phyloP scores from a whole-genome alignment of 1,284 basidiomycete species.

The Inonotus obliquus region DNA sequence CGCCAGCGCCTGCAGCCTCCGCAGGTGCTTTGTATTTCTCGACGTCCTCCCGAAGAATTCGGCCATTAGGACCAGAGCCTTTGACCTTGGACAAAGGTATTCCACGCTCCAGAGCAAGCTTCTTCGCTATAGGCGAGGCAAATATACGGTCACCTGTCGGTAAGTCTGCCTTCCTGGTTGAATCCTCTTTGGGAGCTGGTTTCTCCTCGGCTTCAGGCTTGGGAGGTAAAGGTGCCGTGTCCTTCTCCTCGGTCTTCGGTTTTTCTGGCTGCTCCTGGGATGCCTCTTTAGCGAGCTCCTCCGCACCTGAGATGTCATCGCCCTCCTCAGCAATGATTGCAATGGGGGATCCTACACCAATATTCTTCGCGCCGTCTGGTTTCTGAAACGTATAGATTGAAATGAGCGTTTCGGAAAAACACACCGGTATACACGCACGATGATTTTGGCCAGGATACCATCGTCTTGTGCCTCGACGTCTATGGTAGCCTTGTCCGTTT shows the following conservation, averaged over 20 bases:
- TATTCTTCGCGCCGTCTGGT: slow-evolving; percentile 80
- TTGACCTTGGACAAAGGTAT: slow-evolving; percentile 90
- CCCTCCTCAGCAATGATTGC: slow-evolving; percentile 92
- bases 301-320: slow-evolving; percentile 84
- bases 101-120: slow-evolving; percentile 93
- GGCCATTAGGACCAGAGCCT: slow-evolving; percentile 90
- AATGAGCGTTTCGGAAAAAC: slow-evolving; percentile 7
- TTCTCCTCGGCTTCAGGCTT: slow-evolving; percentile 39
- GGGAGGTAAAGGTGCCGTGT: slow-evolving; percentile 29
- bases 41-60: slow-evolving; percentile 92
- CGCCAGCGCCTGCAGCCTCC: slow-evolving; percentile 36
- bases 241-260: slow-evolving; percentile 33
- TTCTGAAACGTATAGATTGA: slow-evolving; percentile 41
- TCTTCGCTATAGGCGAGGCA: slow-evolving; percentile 93
- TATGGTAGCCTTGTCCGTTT: slow-evolving; percentile 99
- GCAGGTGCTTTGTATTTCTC: slow-evolving; percentile 76
- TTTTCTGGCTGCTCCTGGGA: slow-evolving; percentile 35
- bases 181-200: slow-evolving; percentile 31
- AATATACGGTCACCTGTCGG: slow-evolving; percentile 80
- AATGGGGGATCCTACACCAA: slow-evolving; percentile 83
- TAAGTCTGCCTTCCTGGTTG: slow-evolving; percentile 46
- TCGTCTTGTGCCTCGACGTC: slow-evolving; percentile 99
- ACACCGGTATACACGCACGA: slow-evolving; percentile 39
- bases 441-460: slow-evolving; percentile 90
- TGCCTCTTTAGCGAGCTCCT: slow-evolving; percentile 69